Base-by-base conservation (phyloP, 2,329 filamentous ascomycete genomes). In the Geoglossum cookeanum region DNA sequence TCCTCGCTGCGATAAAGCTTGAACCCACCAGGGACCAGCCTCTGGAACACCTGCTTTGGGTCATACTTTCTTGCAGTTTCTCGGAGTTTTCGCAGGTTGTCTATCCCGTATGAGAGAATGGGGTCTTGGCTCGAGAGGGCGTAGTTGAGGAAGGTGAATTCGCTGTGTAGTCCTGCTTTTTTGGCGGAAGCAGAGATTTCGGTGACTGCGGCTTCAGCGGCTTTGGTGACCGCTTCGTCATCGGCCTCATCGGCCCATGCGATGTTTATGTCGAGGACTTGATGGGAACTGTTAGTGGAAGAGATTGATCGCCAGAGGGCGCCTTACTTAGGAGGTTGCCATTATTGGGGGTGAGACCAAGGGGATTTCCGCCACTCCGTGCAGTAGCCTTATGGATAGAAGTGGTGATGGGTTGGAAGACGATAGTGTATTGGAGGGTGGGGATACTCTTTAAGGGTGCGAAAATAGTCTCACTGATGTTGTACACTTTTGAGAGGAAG, bases 131-230 rank as follows among this genome's bases (percentile, higher is more conserved):
- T 70, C 63, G 67, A 65, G 56, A 66, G 67, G 5, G 73, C 73
- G 58, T 75, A 75, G 61, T 75, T 76, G 68, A 75, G 71, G 61
- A 75, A 75, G 29, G 73, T 60, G 58, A 66, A 75, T 35, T 64
- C 58, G 11, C 65, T 60, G 35, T 60, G 59, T 4, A 71, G 37
- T 0, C 65, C 66, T 39, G 62, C 60, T 57, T 59, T 58, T 60
- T 68, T 62, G 58, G 67, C 65, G 61, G 65, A 57, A 57, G 64
- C 60, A 49, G 63, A 59, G 55, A 69, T 61, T 42, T 63, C 57
- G 13, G 62, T 57, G 45, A 66, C 61, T 58, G 70, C 63, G 6
- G 60, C 61, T 3, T 65, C 58, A 11, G 65, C 62, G 22, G 62
- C 61, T 0, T 59, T 44, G 8, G 66, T 61, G 52, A 71, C 61